phyloP scores from a whole-genome alignment of 140 eudicot species.

The Artemisia princeps region DNA sequence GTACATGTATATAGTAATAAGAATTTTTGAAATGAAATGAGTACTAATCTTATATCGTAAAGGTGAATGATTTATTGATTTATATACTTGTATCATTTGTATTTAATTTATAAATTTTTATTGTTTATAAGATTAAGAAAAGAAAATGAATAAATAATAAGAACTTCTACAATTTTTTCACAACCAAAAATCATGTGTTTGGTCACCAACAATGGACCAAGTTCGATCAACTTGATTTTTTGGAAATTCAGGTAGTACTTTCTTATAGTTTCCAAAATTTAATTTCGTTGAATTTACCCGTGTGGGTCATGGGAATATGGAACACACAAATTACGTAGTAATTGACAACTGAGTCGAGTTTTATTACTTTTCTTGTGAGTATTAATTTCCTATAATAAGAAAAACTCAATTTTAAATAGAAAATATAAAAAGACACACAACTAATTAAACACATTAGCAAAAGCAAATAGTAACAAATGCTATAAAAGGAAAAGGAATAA shows the following conservation, averaged over 20 bases:
- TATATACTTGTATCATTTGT: background rate
- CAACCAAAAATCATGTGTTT: slow-evolving; percentile 17
- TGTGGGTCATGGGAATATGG: slow-evolving; percentile 12
- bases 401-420: background rate
- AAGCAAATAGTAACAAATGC: slow-evolving; percentile 17
- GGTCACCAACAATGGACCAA: slow-evolving; percentile 24
- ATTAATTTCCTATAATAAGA: slow-evolving; percentile 1
- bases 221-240: background rate
- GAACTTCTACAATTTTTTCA: background rate
- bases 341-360: background rate
- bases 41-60: no score
- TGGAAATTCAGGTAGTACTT: background rate
- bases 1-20: no score
- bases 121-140: background rate
- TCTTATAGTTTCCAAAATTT: background rate
- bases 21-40: no score
- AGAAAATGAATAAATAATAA: background rate
- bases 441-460: slow-evolving; percentile 13
- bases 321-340: background rate
- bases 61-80: no score
- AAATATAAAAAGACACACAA: background rate
- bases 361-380: background rate
- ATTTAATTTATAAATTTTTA: background rate
- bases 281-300: background rate
- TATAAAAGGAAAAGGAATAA: slow-evolving; percentile 29